Conservation (phyloP, 352 stramenopile genomes). For the Phytopythium aichiense region DNA sequence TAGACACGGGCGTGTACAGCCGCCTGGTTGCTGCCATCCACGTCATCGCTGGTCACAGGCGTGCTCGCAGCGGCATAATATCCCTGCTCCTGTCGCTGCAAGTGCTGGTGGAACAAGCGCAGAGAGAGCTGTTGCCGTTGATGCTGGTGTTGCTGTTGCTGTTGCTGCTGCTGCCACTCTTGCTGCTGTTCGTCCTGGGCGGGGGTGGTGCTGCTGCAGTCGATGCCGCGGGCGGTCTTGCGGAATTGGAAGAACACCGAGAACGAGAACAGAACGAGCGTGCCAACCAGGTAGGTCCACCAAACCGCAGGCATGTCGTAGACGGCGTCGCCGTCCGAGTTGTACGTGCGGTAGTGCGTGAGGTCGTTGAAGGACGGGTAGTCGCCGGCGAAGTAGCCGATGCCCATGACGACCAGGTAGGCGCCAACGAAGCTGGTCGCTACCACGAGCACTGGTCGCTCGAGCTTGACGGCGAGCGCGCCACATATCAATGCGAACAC, state of each 20-base stretch:
- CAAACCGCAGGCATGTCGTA: slow-evolving; percentile 45
- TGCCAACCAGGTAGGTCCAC: slow-evolving; percentile 58
- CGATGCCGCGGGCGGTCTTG: slow-evolving; percentile 31
- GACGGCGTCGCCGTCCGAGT: slow-evolving; percentile 24
- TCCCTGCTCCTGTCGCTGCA: no score
- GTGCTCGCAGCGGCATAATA: no score
- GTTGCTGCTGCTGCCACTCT: no score
- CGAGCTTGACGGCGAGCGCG: slow-evolving; percentile 39
- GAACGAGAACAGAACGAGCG: slow-evolving; percentile 42
- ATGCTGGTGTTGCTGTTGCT: no score
- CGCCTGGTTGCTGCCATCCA: no score
- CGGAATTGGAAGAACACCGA: slow-evolving; percentile 44
- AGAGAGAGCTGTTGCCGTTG: no score
- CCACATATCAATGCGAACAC: slow-evolving; percentile 44
- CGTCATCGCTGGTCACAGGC: no score
- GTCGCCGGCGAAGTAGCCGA: slow-evolving; percentile 59
- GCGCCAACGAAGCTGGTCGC: slow-evolving; percentile 45
- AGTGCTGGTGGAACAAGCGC: no score
- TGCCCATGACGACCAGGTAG: slow-evolving; percentile 41
- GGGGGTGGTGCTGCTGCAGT: no score
- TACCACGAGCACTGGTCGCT: slow-evolving; percentile 50
- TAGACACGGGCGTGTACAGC: no score
- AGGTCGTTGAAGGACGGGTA: slow-evolving; percentile 57
- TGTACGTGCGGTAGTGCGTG: slow-evolving; percentile 24
- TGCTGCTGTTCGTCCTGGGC: no score